Evolutionary conservation across 176 grass and related monocot species (phyloP), one percentile per base, ranked within the genome.

Genomic region (Alloteropsis semialata): DNA sequence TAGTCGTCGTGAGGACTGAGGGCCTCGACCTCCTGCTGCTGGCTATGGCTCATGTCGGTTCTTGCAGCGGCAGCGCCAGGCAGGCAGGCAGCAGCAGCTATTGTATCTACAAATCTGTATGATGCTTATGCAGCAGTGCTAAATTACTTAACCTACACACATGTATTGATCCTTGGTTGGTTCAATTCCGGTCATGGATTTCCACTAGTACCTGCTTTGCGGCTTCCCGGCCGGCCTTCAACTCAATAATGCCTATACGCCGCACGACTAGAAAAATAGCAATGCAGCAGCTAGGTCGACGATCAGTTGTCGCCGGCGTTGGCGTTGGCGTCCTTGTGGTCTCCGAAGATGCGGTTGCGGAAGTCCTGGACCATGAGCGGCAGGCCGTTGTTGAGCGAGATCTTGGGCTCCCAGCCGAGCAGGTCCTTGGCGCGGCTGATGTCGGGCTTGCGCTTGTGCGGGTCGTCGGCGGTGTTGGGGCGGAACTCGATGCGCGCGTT

Each of bases 381-480:
- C 5, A 97, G 91, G 2, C 94, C 94, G 48, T 97, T 49, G 7
- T 34, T 36, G 50, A 97, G 88, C 0, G 94, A 24, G 44, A 97
- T 43, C 81, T 89, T 93, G 84, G 94, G 94, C 83, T 97, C 91
- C 94, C 94, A 97, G 0, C 89, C 91, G 0, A 97, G 91, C 51
- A 89, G 81, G 41, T 93, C 89, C 89, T 91, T 97, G 60, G 94
- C 94, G 44, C 82, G 84, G 61, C 78, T 75, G 84, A 97, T 94
- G 84, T 97, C 94, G 0, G 94, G 94, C 82, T 94, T 97, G 78
- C 94, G 89, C 87, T 92, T 97, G 94, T 97, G 94, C 53, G 94
- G 94, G 79, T 97, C 94, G 53, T 97, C 94, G 58, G 86, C 87
- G 36, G 94, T 97, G 94, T 97, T 97, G 0, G 75, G 69, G 41